phyloP scores from a whole-genome alignment of 2,329 filamentous ascomycete genomes.

The Pseudogymnoascus sp. region DNA sequence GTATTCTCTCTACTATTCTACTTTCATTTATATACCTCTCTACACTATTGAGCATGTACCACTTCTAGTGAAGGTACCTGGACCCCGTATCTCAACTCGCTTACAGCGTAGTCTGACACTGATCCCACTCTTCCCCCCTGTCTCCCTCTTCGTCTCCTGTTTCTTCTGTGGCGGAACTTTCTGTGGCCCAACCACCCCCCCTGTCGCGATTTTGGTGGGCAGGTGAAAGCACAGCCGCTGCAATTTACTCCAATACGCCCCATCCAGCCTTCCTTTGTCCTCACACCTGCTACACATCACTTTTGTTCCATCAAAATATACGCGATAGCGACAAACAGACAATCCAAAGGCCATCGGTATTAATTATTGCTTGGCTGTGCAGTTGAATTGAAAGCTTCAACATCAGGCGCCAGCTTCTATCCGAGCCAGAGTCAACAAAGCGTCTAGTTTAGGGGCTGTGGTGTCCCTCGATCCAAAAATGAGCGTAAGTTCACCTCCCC shows the following conservation, averaged over 20 bases:
- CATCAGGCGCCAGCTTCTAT: neutral
- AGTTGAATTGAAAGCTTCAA: neutral
- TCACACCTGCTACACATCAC: neutral
- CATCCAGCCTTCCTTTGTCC: neutral
- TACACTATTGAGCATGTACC: neutral
- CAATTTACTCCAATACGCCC: conserved; percentile 5
- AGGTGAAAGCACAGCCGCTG: neutral
- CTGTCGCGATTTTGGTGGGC: neutral
- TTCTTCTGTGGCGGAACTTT: neutral
- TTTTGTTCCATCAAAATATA: neutral
- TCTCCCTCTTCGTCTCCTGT: neutral
- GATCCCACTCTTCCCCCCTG: neutral
- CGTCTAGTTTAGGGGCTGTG: conserved; percentile 6
- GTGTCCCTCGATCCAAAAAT: conserved; percentile 1
- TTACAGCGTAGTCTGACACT: neutral
- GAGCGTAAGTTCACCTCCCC: neutral
- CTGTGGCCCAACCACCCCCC: neutral
- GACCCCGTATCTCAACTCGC: neutral
- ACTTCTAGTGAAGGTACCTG: neutral
- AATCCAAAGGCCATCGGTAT: neutral
- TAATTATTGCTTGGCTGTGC: neutral
- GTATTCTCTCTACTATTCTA: neutral
- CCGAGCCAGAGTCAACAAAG: neutral
- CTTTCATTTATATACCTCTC: neutral
- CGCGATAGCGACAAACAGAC: neutral